Evolutionary conservation across 2,329 filamentous ascomycete species (phyloP), one percentile per base, ranked within the genome.

Genomic region (Diplodia intermedia): DNA sequence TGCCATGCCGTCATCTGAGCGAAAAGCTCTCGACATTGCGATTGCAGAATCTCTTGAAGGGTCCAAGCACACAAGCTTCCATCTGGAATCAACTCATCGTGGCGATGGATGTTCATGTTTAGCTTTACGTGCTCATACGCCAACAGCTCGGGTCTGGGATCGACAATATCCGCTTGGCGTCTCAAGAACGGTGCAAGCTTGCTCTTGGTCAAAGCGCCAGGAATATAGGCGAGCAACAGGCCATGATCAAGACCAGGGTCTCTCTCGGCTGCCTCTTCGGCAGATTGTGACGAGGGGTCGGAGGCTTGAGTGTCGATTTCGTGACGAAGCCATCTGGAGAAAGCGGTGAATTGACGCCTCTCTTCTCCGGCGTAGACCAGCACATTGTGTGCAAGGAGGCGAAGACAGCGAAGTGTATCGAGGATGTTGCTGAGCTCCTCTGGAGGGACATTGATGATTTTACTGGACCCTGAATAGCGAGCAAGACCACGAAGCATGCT

Each of bases 401-500:
- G 89, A n/a, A 97, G 83, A 70, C 89, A 92, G 68, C 90, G 88
- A 33, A 94, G 82, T 9, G 89, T 89, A 69, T 95, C 91, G 69
- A 90, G 83, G 5, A 84, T 77, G 2, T 73, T 72, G 1, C 77
- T 78, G 66, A 84, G 83, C 5, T 79, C 73, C 2, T 75, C 67
- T 1, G 78, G 69, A 0, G 78, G 75, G 43, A 91, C 82, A 40
- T 86, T 86, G 69, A 87, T 85, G 20, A 83, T 83, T 65, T 80
- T 82, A 69, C 84, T 89, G 57, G 93, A 82, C 69, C 90, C 89
- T 75, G 94, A 88, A 73, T 93, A 97, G 69, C 88, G 88, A 3
- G 94, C 93, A 14, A 98, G 87, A 0, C 95, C 94, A 26, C 91
- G 87, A 1, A 99, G 86, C 14, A 93, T 89, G 72, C 91, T 93